Percentiles rank a stretch among this genome's conserved stretches.
phyloP scores from a whole-genome alignment of 2,329 filamentous ascomycete species.

The Calonectria leucothoes region DNA sequence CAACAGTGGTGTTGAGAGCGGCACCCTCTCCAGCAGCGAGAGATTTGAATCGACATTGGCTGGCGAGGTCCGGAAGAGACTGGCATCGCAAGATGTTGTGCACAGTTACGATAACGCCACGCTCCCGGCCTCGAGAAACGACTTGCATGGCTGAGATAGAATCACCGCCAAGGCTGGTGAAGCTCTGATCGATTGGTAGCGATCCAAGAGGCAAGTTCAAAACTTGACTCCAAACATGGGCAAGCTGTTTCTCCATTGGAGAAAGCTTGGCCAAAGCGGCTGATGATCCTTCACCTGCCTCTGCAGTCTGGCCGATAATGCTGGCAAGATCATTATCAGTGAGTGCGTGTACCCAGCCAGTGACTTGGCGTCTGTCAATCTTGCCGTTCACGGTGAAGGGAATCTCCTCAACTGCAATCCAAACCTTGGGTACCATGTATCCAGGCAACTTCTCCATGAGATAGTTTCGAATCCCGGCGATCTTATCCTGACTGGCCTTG shows the following conservation, averaged over 20 bases:
- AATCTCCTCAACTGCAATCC: slow-evolving; percentile 10
- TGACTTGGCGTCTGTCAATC: slow-evolving; percentile 8
- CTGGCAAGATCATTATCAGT: background rate
- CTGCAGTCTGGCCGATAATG: background rate
- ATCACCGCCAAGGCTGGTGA: slow-evolving; percentile 62
- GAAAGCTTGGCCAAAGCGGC: background rate
- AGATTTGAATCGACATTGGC: background rate
- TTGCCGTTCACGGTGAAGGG: slow-evolving; percentile 7
- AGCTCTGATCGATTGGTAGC: slow-evolving; percentile 57
- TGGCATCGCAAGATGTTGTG: slow-evolving; percentile 19
- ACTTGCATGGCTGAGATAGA: slow-evolving; percentile 56
- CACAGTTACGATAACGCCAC: slow-evolving; percentile 11
- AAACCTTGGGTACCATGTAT: slow-evolving; percentile 26
- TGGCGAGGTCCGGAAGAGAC: slow-evolving; percentile 7
- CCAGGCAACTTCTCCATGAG: slow-evolving; percentile 2
- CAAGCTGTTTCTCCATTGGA: slow-evolving; percentile 37
- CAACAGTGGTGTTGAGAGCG: background rate
- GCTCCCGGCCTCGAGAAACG: slow-evolving; percentile 6
- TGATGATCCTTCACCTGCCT: background rate
- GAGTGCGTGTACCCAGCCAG: background rate
- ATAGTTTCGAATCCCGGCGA: slow-evolving; percentile 16
- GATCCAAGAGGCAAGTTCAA: slow-evolving; percentile 45
- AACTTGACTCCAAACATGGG: slow-evolving; percentile 49
- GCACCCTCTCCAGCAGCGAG: background rate
- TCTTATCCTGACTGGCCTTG: slow-evolving; percentile 11